Percentiles rank a stretch among this genome's conserved stretches.
Conservation (phyloP, 1,284 basidiomycete species). For the Amylostereum areolatum region DNA sequence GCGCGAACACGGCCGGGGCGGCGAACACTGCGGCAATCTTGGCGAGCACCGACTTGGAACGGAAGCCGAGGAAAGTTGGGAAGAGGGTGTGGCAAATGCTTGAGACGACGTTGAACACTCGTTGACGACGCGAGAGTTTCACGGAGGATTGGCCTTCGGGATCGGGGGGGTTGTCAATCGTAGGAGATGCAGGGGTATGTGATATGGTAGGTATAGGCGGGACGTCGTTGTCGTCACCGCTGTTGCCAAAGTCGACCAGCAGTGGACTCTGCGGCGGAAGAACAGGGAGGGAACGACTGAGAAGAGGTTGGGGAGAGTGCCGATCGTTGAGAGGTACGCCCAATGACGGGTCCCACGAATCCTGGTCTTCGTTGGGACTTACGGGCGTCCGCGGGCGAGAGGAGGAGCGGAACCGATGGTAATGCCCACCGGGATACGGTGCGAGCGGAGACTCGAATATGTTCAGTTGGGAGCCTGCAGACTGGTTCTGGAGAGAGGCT, state of each 20-base stretch:
- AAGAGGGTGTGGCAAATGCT: constrained; percentile 65
- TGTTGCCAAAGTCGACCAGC: too few relatives aligned
- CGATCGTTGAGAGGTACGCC: constrained; percentile 45
- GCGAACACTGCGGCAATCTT: constrained; percentile 77
- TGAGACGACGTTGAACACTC: constrained; percentile 32
- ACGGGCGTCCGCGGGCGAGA: constrained; percentile 23
- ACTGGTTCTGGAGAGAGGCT: constrained; percentile 65
- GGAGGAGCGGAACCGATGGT: constrained; percentile 34
- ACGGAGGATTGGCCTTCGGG: constrained; percentile 37
- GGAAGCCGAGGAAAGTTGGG: constrained; percentile 79
- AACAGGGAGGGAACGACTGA: too few relatives aligned
- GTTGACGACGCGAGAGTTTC: constrained; percentile 35
- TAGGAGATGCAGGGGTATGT: constrained; percentile 53
- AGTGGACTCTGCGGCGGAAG: too few relatives aligned
- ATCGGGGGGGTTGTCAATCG: constrained; percentile 25
- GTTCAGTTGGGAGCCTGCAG: constrained; percentile 48
- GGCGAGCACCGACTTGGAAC: constrained; percentile 66
- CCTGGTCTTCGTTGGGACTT: constrained; percentile 16
- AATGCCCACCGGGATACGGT: constrained; percentile 70
- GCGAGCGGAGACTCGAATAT: constrained; percentile 66
- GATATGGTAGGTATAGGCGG: constrained; percentile 45
- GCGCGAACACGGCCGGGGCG: constrained; percentile 77
- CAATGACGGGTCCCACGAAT: constrained; percentile 46
- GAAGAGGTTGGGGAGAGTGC: constrained; percentile 26
- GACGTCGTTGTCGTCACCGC: constrained; percentile 10